phyloP scores from a whole-genome alignment of 2,329 filamentous ascomycete genomes.

The Ophiostoma fasciatum region DNA sequence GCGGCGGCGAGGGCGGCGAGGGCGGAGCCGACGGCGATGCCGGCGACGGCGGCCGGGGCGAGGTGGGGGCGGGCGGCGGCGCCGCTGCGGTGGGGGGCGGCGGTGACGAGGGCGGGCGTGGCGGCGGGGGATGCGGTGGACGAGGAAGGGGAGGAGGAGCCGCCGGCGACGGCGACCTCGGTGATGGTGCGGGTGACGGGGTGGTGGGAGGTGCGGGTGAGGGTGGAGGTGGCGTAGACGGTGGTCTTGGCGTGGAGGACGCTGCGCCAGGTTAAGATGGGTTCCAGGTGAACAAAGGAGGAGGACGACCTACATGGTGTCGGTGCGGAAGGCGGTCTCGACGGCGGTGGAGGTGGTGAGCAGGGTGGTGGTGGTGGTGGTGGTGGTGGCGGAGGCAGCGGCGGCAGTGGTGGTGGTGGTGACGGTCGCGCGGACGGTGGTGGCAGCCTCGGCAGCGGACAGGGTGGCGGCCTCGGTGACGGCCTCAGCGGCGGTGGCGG shows the following conservation, averaged over 20 bases:
- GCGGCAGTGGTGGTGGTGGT: constrained; percentile 1
- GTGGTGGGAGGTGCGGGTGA: constrained; percentile 6
- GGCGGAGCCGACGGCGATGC: constrained; percentile 12
- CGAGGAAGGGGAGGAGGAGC: not conserved
- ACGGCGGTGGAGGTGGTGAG: constrained; percentile 2
- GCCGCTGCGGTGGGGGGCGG: no score
- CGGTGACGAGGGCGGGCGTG: constrained; percentile 1
- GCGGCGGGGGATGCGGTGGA: not conserved
- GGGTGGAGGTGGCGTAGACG: constrained; percentile 11
- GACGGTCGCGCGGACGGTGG: constrained; percentile 7
- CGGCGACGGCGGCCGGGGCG: constrained; percentile 10
- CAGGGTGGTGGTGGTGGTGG: constrained; percentile 2
- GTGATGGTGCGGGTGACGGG: constrained; percentile 12
- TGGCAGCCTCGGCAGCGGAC: constrained; percentile 1
- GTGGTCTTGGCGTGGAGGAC: constrained; percentile 11
- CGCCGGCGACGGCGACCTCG: constrained; percentile 3
- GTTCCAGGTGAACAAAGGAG: not conserved
- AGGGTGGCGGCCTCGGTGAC: constrained; percentile 5
- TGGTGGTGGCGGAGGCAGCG: constrained; percentile 1
- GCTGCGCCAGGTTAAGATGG: not conserved
- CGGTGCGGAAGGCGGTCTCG: constrained; percentile 6
- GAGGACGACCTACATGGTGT: constrained; percentile 7
- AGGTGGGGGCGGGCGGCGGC: not conserved
- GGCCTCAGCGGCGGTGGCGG: not conserved
- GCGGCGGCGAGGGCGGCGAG: constrained; percentile 2